Evolutionary conservation across 768 basidiomycete genomes (phyloP), one percentile per base, ranked within the genome.

Genomic region (Boletus reticulatus): DNA sequence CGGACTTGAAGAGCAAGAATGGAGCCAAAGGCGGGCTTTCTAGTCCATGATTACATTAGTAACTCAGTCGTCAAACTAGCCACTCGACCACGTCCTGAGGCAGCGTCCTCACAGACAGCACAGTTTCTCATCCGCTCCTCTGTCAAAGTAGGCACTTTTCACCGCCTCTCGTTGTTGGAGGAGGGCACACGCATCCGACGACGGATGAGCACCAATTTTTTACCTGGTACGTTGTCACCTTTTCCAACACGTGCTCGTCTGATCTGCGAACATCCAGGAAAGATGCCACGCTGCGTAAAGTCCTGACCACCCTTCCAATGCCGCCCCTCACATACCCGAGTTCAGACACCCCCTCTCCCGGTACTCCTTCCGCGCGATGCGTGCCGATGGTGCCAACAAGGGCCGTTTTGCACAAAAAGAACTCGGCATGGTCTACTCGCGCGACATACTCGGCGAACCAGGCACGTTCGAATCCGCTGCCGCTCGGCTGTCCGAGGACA

Each of bases 41-140:
- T n/a, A n/a, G n/a, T n/a, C n/a, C n/a, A 29, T 29, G 27, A 16
- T n/a, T 49, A 55, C 50, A 20, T 54, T 41, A 54, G 32, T 36
- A 5, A 34, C 14, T 13, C 29, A 29, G 8, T 29, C 2, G 1
- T 43, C 27, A n/a, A n/a, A n/a, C n/a, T n/a, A n/a, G n/a, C n/a
- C n/a, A n/a, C 29, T 43, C 7, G 8, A 11, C 6, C 0, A 4
- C 11, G 7, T 39, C 6, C 49, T 56, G n/a, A n/a, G n/a, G n/a
- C 7, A 62, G 32, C 31, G 11, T 22, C 24, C 11, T 24, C 14
- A 32, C 59, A 92, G 90, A 89, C 85, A 6, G 79, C 86, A 0
- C 91, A 91, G 7, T 93, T 93, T 70, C 82, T 93, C 52, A 84
- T 93, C 37, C 82, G 91, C 48, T 78, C 89, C 14, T 93, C 93